These are phyloP conservation scores for Lathyrus oleraceus DNA, from an alignment of 306 rosid genomes.

Conservation along the genomic window DNA sequence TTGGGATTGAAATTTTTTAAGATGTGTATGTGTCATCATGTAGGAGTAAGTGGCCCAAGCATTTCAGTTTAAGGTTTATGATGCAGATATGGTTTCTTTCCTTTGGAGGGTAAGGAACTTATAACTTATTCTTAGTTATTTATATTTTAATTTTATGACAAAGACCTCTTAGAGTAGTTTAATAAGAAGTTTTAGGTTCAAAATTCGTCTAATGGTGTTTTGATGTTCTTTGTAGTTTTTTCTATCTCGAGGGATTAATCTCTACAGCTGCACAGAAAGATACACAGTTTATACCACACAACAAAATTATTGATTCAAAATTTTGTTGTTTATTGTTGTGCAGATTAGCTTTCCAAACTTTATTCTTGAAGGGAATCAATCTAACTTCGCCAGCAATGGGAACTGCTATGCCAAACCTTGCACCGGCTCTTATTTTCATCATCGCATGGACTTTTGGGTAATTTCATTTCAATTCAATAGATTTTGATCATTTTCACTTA, in stretches of 20 bases:
- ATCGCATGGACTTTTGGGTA: slow-evolving; percentile 84
- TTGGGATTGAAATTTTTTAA: not conserved
- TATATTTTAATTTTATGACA: too few relatives aligned
- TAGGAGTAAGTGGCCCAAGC: slow-evolving; percentile 75
- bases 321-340: slow-evolving; percentile 17
- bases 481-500: slow-evolving; percentile 8
- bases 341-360: slow-evolving; percentile 69
- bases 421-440: slow-evolving; percentile 81
- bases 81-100: slow-evolving; percentile 58
- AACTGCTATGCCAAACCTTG: slow-evolving; percentile 93
- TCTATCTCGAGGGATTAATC: too few relatives aligned
- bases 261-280: too few relatives aligned
- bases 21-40: slow-evolving; percentile 1
- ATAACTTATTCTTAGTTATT: not conserved
- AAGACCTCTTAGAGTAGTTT: too few relatives aligned
- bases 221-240: too few relatives aligned
- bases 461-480: not conserved
- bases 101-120: slow-evolving; percentile 70
- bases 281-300: too few relatives aligned
- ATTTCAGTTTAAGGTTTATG: slow-evolving; percentile 46
- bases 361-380: slow-evolving; percentile 67
- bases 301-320: not conserved
- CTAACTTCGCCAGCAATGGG: slow-evolving; percentile 88
- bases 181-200: too few relatives aligned
- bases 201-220: too few relatives aligned